Evolutionary conservation across 208 protist species (phyloP), one percentile per base, ranked within the genome.

Genomic region (Plasmodiophora brassicae): DNA sequence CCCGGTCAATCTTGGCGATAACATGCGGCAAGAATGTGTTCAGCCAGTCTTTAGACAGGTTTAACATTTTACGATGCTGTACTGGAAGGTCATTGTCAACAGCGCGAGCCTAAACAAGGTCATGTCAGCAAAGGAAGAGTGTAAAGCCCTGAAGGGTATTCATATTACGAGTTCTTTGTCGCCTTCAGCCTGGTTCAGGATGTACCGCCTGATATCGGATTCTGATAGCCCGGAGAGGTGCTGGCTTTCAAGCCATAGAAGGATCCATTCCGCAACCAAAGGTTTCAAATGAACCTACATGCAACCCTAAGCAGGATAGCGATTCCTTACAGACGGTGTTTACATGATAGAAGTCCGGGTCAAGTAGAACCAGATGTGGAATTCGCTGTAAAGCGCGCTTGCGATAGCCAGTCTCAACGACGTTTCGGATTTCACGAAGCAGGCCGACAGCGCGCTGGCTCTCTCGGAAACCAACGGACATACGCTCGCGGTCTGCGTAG

Each of bases 321-420:
- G 50, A 57, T 28, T 57, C 50, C 20, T 57, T 57, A 57, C 20
- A 57, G 25, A 57, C 14, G 14, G 50, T 57, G 50, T 28, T 28
- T 41, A 83, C 85, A 43, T 95, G 89, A 88, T 98, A 98, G 92
- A 94, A 98, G 35, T 87, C 86, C 0, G 83, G 43, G 86, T 97
- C 94, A 8, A 98, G 93, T 46, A 98, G 92, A 39, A 96, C 94
- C 38, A 98, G 86, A 90, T 98, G 96, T 10, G 96, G 96, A 85
- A 93, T 91, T 0, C 90, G 91, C 91, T 97, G 94, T 45, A 97
- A 90, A 5, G 93, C 92, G 22, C 92, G 85, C 46, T 44, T 0
- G 41, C 91, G 91, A 88, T 94, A 94, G 36, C 96, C 96, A 36
- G 89, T 65, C 20, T 78, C 89, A 36, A 98, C 91, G 44, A 87